A percentile compares a stretch with the other conserved stretches of the same genome.
phyloP scores from a whole-genome alignment of 371 early-diverging fungal genomes.

The Cokeromyces recurvatus region DNA sequence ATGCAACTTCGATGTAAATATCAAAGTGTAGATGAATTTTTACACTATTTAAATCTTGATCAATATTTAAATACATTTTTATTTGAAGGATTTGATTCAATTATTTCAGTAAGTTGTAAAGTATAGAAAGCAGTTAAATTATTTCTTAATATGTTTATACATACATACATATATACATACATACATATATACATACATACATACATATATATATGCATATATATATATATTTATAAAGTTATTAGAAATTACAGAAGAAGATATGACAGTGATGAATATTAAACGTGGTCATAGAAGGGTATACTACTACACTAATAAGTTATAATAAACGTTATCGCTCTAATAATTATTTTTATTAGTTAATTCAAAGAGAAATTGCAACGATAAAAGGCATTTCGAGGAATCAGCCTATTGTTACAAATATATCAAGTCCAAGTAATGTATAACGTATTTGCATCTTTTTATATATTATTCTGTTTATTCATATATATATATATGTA shows the following conservation, averaged over 20 bases:
- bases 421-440: slow-evolving; percentile 16
- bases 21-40: slow-evolving; percentile 16
- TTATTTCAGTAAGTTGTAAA: slow-evolving; percentile 25
- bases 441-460: too few species aligned
- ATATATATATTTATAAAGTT: slow-evolving; percentile 23
- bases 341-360: slow-evolving; percentile 12
- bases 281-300: slow-evolving; percentile 45
- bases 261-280: slow-evolving; percentile 37
- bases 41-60: slow-evolving; percentile 16
- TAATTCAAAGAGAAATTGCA: slow-evolving; percentile 45
- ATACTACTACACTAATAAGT: not conserved
- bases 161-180: too few species aligned
- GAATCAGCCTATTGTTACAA: slow-evolving; percentile 22
- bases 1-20: too few species aligned
- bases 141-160: slow-evolving; percentile 7
- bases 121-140: not conserved
- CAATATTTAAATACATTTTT: slow-evolving; percentile 32
- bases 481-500: too few species aligned
- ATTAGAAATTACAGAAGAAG: slow-evolving; percentile 36
- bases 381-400: slow-evolving; percentile 32
- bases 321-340: not conserved
- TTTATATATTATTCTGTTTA: not conserved
- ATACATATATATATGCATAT: too few species aligned
- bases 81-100: slow-evolving; percentile 35
- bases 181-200: too few species aligned